Base-by-base conservation (phyloP, 139 green algal genomes). In the Pycnococcus provasolii region DNA sequence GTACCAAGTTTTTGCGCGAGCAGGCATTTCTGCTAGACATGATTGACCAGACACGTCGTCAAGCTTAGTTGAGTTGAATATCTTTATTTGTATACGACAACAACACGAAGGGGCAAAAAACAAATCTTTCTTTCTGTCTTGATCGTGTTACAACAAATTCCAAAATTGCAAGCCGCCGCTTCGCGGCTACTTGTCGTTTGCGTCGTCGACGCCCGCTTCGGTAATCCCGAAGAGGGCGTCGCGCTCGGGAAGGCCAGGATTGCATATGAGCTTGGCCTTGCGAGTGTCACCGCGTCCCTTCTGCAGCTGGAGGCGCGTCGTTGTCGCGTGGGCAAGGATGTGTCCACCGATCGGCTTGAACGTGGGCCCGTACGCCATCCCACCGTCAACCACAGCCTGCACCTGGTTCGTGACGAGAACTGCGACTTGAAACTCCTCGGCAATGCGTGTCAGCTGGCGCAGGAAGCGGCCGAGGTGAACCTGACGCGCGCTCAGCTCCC, bases 301-400 rank as follows among this genome's bases (percentile, higher is more conserved):
- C 66, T 87, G 88, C 45, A 98, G 68, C 62, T 69, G 84, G 44
- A 99, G 77, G 39, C 93, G 79, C 1, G 93, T 99, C 39, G 93
- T 98, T n/a, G 92, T 91, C 37, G 93, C 92, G 77, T 99, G 94
- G n/a, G 94, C 94, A 87, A 99, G 96, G 79, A 99, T 98, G 80
- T 99, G 97, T 59, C 94, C 94, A 37, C 94, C 94, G 67, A 99
- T 96, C 9, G 94, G 88, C 80, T 97, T 97, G n/a, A 97, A 6
- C 74, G 15, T 71, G 66, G 3, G 89, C 41, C 53, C 89, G 0
- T 87, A 92, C n/a, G 87, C 81, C 79, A 95, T 96, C 82, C 96
- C 94, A 45, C 57, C 58, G n/a, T 62, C 81, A 1, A 87, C 92
- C 60, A 99, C 94, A 53, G 96, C 77, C 59, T 95, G 86, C 42